Conservation (phyloP, 345 rosid genomes). For the Microthlaspi erraticum region DNA sequence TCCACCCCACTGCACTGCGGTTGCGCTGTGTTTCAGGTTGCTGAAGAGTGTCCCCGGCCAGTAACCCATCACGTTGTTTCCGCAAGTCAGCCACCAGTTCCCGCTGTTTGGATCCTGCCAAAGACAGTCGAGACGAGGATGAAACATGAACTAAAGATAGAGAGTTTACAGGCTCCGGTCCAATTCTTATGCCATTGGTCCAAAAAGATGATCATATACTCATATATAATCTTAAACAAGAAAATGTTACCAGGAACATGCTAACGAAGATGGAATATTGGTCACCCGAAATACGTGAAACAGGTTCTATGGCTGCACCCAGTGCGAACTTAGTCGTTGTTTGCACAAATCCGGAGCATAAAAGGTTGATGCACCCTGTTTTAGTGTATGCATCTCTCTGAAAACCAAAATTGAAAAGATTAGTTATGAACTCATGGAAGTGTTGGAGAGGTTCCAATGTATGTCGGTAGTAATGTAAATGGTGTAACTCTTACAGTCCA, state of each 20-base stretch:
- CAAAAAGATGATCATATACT: background rate
- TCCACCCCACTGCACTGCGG: slow-evolving; percentile 63
- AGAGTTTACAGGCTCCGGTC: background rate
- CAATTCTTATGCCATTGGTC: too few relatives aligned
- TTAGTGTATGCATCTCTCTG: slow-evolving; percentile 43
- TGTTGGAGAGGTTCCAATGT: background rate
- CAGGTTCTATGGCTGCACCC: slow-evolving; percentile 38
- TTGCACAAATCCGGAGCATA: slow-evolving; percentile 60
- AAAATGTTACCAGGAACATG: slow-evolving; percentile 42
- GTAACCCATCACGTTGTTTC: slow-evolving; percentile 40
- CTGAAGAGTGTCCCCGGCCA: slow-evolving; percentile 51
- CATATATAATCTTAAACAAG: background rate
- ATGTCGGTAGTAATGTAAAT: background rate
- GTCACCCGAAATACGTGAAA: background rate
- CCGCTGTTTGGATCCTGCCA: slow-evolving; percentile 48
- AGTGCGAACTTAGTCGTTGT: slow-evolving; percentile 36
- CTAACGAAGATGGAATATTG: slow-evolving; percentile 42
- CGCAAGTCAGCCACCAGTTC: slow-evolving; percentile 61
- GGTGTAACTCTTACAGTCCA: slow-evolving; percentile 47
- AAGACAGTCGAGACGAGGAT: background rate
- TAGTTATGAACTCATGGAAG: background rate
- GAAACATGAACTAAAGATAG: background rate
- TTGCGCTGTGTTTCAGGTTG: slow-evolving; percentile 47
- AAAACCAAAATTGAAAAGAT: background rate
- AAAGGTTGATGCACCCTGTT: slow-evolving; percentile 53